phyloP scores from a whole-genome alignment of 2,329 filamentous ascomycete genomes.

The Cytospora paraplurivora region DNA sequence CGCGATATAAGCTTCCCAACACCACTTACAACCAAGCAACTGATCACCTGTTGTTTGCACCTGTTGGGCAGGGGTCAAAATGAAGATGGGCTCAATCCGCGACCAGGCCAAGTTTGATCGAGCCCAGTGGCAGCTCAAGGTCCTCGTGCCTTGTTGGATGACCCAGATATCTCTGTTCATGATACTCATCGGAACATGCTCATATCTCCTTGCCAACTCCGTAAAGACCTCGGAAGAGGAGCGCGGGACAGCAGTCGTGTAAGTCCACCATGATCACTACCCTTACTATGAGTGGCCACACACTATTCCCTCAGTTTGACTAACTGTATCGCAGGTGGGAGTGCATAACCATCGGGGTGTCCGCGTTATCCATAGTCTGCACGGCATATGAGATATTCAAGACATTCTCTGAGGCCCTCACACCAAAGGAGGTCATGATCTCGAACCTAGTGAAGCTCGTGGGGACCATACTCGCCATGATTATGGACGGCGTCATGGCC shows the following conservation, averaged over 20 bases:
- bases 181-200: constrained; percentile 53
- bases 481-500: constrained; percentile 53
- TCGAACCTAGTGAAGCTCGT: constrained; percentile 54
- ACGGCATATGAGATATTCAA: constrained; percentile 51
- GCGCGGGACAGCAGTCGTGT: constrained; percentile 38
- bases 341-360: constrained; percentile 52
- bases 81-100: constrained; percentile 45
- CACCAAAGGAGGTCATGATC: constrained; percentile 57
- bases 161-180: constrained; percentile 50
- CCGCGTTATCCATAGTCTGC: constrained; percentile 49
- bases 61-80: constrained; percentile 11
- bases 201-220: constrained; percentile 54
- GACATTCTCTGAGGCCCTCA: constrained; percentile 52
- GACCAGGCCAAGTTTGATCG: constrained; percentile 56
- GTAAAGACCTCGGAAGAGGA: constrained; percentile 46
- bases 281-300: constrained; percentile 41
- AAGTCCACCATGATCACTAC: constrained; percentile 43
- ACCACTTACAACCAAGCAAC: not conserved
- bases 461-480: constrained; percentile 49
- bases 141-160: constrained; percentile 55
- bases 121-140: constrained; percentile 51
- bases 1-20: constrained; percentile 6
- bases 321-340: constrained; percentile 50
- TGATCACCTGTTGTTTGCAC: too few relatives aligned
- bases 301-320: not conserved